Conservation (phyloP, 2,329 filamentous ascomycete genomes). For the Coniella vitis region DNA sequence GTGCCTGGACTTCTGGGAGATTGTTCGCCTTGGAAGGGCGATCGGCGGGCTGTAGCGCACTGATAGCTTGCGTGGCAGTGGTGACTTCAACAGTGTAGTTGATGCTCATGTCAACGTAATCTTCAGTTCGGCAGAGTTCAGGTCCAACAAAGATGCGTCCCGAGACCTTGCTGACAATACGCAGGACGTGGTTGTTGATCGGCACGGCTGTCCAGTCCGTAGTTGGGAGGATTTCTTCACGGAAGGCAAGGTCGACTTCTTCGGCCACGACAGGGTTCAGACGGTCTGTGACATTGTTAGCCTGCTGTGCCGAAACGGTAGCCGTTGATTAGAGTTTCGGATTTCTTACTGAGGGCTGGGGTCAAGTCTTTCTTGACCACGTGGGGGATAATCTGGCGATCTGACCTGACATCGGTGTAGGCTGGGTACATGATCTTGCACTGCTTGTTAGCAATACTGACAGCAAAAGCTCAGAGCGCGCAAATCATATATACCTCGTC, state of each 20-base stretch:
- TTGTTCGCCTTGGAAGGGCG: constrained; percentile 27
- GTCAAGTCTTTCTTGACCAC: constrained; percentile 10
- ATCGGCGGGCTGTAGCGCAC: constrained; percentile 24
- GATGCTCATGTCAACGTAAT: constrained; percentile 40
- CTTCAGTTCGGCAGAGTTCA: constrained; percentile 36
- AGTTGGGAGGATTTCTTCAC: constrained; percentile 27
- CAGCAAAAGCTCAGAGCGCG: not conserved
- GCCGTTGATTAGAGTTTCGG: not conserved
- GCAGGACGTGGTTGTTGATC: constrained; percentile 34
- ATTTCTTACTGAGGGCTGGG: constrained; percentile 9
- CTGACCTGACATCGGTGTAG: constrained; percentile 7
- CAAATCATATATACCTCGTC: constrained; percentile 1
- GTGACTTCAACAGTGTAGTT: constrained; percentile 40
- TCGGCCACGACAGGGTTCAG: constrained; percentile 32
- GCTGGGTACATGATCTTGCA: constrained; percentile 11
- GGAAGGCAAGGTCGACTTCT: constrained; percentile 30
- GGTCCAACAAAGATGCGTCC: constrained; percentile 41
- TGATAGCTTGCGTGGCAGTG: constrained; percentile 26
- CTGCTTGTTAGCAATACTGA: not conserved
- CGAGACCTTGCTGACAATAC: constrained; percentile 39
- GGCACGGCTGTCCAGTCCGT: constrained; percentile 34
- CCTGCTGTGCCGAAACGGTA: not conserved
- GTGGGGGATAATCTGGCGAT: constrained; percentile 10
- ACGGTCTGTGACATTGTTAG: constrained; percentile 17
- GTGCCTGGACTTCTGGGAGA: constrained; percentile 28